phyloP scores from a whole-genome alignment of 352 stramenopile species.

The Phytophthora megakarya region DNA sequence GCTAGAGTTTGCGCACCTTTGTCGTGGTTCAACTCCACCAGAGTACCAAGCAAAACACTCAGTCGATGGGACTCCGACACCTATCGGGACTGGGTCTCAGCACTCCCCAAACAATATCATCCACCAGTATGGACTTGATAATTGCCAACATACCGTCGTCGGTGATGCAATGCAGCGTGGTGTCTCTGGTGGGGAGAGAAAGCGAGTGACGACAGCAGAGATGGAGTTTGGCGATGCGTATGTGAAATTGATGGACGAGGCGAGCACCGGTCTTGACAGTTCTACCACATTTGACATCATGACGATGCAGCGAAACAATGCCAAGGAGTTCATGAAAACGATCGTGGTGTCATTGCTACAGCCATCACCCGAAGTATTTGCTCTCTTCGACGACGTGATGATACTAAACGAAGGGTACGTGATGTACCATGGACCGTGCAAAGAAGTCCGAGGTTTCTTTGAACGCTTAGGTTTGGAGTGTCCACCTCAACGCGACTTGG shows the following conservation, averaged over 20 bases:
- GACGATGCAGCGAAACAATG: slow-evolving; percentile 34
- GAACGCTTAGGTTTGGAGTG: slow-evolving; percentile 38
- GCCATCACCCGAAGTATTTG: slow-evolving; percentile 66
- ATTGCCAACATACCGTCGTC: slow-evolving; percentile 55
- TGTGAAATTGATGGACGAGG: slow-evolving; percentile 87
- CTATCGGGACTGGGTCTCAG: slow-evolving; percentile 23
- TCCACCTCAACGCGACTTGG: slow-evolving; percentile 35
- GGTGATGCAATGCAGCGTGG: slow-evolving; percentile 57
- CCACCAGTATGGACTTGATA: slow-evolving; percentile 49
- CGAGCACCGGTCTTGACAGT: slow-evolving; percentile 91
- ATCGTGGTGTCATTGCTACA: slow-evolving; percentile 74
- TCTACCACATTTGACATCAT: slow-evolving; percentile 80
- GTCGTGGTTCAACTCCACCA: slow-evolving; percentile 34
- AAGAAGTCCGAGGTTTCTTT: slow-evolving; percentile 77
- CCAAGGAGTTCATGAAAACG: slow-evolving; percentile 38
- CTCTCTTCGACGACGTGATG: slow-evolving; percentile 39
- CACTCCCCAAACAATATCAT: slow-evolving; percentile 55
- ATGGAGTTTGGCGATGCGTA: slow-evolving; percentile 79
- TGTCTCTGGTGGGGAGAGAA: slow-evolving; percentile 69
- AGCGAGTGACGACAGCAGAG: slow-evolving; percentile 71
- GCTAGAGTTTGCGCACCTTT: slow-evolving; percentile 40
- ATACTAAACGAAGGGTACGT: slow-evolving; percentile 59
- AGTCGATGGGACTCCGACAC: slow-evolving; percentile 31
- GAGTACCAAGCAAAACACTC: slow-evolving; percentile 36
- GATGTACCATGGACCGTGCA: slow-evolving; percentile 78